A percentile compares a stretch with the other conserved stretches of the same genome.
These are phyloP conservation scores for Tricholoma bakamatsutake DNA, from an alignment of 768 basidiomycete genomes.

Conservation along the genomic window DNA sequence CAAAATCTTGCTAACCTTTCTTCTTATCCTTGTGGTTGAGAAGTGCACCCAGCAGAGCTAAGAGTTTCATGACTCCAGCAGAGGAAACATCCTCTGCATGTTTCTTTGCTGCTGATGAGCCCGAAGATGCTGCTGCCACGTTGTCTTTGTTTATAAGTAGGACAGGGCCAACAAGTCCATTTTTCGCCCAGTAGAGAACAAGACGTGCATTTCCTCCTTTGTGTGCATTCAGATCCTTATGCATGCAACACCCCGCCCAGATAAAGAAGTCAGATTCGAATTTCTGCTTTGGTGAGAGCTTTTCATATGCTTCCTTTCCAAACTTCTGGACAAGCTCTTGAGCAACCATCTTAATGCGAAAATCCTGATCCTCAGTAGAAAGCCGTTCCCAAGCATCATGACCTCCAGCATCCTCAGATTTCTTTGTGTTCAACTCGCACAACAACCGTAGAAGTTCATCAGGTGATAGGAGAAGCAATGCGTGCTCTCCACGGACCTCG, in stretches of 20 bases:
- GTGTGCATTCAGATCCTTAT: background rate
- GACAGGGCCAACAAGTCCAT: constrained; percentile 15
- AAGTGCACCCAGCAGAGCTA: constrained; percentile 12
- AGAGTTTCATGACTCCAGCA: constrained; percentile 23
- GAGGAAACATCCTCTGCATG: constrained; percentile 14
- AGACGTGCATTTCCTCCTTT: background rate
- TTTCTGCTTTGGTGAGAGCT: background rate
- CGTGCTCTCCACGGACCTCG: constrained; percentile 13
- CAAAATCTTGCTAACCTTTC: no score
- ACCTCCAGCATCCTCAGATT: constrained; percentile 21
- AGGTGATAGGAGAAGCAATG: constrained; percentile 1
- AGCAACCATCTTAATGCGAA: background rate
- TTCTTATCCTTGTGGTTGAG: no score
- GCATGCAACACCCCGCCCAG: no score
- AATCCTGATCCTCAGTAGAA: constrained; percentile 14
- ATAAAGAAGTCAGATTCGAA: no score
- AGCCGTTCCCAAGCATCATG: constrained; percentile 17
- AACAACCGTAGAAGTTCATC: constrained; percentile 14
- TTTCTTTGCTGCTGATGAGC: constrained; percentile 8
- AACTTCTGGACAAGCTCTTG: no score
- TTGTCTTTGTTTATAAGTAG: constrained; percentile 26
- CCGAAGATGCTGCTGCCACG: constrained; percentile 8
- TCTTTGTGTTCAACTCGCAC: constrained; percentile 12
- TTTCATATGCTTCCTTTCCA: background rate
- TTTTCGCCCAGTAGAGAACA: constrained; percentile 17